These are phyloP conservation scores for Aspergillus sp. DNA, from an alignment of 2,329 filamentous ascomycete genomes.

Conservation along the genomic window DNA sequence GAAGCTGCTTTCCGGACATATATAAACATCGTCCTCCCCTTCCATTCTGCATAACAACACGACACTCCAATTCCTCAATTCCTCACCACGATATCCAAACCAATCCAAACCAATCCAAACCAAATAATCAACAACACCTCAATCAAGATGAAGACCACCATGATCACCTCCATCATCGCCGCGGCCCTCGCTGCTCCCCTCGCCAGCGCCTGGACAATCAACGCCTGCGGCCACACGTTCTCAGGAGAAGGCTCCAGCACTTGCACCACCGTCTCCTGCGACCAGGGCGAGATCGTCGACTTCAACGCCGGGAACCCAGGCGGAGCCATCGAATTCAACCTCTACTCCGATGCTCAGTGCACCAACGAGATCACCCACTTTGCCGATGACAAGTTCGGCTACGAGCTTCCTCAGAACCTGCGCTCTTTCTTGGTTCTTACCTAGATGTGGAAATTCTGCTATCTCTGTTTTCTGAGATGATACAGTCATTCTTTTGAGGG, in stretches of 20 bases:
- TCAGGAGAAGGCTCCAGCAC: not conserved
- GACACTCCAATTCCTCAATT: no score
- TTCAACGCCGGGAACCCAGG: not conserved
- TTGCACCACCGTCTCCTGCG: not conserved
- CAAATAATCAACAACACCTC: not conserved
- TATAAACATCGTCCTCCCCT: not conserved
- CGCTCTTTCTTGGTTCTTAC: not conserved
- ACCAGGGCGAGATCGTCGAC: not conserved
- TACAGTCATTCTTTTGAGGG: no score
- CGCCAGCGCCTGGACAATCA: not conserved
- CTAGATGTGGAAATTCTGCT: not conserved
- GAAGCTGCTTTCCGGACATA: not conserved
- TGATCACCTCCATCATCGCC: not conserved
- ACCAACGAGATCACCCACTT: not conserved
- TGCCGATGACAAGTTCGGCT: not conserved
- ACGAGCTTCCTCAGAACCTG: not conserved
- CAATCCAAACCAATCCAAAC: not conserved
- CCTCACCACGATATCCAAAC: no score
- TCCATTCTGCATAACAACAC: not conserved
- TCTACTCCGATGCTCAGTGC: not conserved
- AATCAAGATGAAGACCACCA: slow-evolving; percentile 1
- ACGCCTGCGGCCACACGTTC: not conserved
- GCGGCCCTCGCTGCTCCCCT: not conserved
- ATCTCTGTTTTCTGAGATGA: no score
- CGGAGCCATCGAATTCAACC: not conserved